These are phyloP conservation scores for Leishmania mexicana DNA, from an alignment of 208 protist species.

Conservation along the genomic window DNA sequence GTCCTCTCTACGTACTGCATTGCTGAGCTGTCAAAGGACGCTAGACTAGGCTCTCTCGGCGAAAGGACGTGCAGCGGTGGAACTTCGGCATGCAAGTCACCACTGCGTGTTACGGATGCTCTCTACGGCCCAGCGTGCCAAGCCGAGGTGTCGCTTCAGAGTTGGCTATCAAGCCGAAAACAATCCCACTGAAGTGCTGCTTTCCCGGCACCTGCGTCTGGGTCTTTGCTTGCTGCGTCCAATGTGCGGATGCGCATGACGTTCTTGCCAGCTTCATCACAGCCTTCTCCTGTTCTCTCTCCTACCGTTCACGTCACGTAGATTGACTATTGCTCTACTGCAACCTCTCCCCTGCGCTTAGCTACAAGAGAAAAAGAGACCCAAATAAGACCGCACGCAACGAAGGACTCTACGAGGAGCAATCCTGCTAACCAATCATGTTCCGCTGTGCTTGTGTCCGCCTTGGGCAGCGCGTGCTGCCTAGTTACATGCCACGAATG, in stretches of 20 bases:
- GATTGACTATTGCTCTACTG: background rate
- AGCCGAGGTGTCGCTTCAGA: background rate
- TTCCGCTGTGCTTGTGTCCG: slow-evolving; percentile 37
- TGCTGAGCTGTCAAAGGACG: background rate
- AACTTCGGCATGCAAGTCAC: background rate
- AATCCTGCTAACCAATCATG: slow-evolving; percentile 17
- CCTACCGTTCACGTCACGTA: background rate
- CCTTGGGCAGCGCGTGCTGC: slow-evolving; percentile 40
- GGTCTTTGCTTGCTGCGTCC: background rate
- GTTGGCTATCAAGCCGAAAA: background rate
- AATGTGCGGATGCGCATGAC: background rate
- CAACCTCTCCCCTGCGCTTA: background rate
- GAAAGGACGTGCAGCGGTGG: background rate
- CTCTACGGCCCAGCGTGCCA: background rate
- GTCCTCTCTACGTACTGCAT: background rate
- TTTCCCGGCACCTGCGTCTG: background rate
- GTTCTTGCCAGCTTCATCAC: background rate
- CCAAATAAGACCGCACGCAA: background rate
- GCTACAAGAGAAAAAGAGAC: background rate
- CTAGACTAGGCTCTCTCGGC: background rate
- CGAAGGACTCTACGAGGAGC: background rate
- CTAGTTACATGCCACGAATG: slow-evolving; percentile 11
- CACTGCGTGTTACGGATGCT: background rate
- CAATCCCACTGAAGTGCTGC: background rate
- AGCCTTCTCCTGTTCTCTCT: background rate